Evolutionary conservation across 1,284 basidiomycete species (phyloP).

Genomic region (Malassezia vespertilionis): DNA sequence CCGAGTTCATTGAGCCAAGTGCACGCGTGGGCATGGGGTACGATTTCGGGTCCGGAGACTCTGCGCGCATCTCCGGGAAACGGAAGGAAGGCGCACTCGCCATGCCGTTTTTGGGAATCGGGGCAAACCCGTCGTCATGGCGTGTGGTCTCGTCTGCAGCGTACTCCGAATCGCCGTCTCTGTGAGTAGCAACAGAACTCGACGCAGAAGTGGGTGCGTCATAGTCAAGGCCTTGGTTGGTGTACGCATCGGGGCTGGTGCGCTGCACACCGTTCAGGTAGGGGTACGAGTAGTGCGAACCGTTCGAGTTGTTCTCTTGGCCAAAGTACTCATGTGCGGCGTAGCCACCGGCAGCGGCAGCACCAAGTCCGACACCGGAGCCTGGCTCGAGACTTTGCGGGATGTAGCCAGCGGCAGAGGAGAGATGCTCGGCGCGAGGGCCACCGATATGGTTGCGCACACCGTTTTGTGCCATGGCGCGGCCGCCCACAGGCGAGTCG

Average conservation of each 20-base stretch:
- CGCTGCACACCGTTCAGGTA: constrained; percentile 31
- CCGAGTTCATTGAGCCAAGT: neutral
- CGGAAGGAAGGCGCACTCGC: constrained; percentile 11
- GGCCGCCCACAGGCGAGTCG: constrained; percentile 11
- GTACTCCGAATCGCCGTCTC: neutral
- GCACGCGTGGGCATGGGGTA: neutral
- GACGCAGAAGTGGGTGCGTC: neutral
- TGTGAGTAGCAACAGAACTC: constrained; percentile 1
- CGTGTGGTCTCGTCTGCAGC: no score
- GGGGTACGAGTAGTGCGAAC: constrained; percentile 32
- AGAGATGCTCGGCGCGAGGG: constrained; percentile 10
- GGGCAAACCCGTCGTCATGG: no score
- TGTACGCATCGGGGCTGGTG: constrained; percentile 6
- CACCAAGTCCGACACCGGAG: neutral
- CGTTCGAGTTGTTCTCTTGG: constrained; percentile 9
- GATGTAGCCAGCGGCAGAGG: no score
- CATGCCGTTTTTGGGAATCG: neutral
- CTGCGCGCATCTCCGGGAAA: constrained; percentile 14
- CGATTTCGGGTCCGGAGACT: constrained; percentile 7
- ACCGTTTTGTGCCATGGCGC: constrained; percentile 4
- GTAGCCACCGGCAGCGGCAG: constrained; percentile 1
- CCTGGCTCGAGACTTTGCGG: neutral
- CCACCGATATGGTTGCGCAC: constrained; percentile 12
- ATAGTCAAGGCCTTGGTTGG: constrained; percentile 1
- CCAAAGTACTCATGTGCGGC: constrained; percentile 3